A percentile compares a stretch with the other conserved stretches of the same genome.
Evolutionary conservation across 1,284 basidiomycete genomes (phyloP).

Genomic region (Microbotryum saponariae): DNA sequence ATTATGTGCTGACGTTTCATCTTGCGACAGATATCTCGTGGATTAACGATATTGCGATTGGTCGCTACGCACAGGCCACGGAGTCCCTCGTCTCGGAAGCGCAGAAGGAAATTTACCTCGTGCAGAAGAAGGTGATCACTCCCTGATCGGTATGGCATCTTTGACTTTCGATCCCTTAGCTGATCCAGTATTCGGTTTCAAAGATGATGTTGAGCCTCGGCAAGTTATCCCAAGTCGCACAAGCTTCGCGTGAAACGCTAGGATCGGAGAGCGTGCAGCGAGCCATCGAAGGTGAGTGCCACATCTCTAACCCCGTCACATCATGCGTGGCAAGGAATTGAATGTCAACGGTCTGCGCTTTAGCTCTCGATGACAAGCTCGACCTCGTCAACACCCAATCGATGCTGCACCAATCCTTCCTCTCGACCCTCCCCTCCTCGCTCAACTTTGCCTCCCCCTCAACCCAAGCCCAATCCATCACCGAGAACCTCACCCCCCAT

Average conservation of each 20-base stretch:
- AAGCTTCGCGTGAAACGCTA: conserved; percentile 47
- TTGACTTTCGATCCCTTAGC: background rate
- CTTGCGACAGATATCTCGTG: conserved; percentile 52
- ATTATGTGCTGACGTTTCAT: conserved; percentile 2
- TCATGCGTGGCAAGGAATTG: conserved; percentile 24
- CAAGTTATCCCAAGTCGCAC: conserved; percentile 75
- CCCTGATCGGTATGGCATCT: background rate
- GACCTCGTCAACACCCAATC: conserved; percentile 52
- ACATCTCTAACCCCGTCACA: background rate
- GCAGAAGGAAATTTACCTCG: conserved; percentile 52
- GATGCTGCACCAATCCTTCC: conserved; percentile 35
- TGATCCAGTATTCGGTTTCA: conserved; percentile 15
- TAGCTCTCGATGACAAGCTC: conserved; percentile 47
- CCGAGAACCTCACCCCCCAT: conserved; percentile 11
- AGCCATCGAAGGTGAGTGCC: conserved; percentile 37
- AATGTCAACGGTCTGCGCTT: background rate
- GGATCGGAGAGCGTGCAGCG: conserved; percentile 34
- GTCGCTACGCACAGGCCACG: conserved; percentile 59
- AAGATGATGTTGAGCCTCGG: conserved; percentile 85
- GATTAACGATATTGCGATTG: conserved; percentile 77
- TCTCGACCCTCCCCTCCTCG: conserved; percentile 23
- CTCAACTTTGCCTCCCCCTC: conserved; percentile 36
- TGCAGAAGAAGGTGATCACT: conserved; percentile 54
- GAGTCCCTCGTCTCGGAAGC: conserved; percentile 58
- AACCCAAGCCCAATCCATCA: conserved; percentile 37